Percentiles rank a stretch among this genome's conserved stretches.
Evolutionary conservation across 2,329 filamentous ascomycete genomes (phyloP).

Genomic region (Arthrobotrys pseudoclavata): DNA sequence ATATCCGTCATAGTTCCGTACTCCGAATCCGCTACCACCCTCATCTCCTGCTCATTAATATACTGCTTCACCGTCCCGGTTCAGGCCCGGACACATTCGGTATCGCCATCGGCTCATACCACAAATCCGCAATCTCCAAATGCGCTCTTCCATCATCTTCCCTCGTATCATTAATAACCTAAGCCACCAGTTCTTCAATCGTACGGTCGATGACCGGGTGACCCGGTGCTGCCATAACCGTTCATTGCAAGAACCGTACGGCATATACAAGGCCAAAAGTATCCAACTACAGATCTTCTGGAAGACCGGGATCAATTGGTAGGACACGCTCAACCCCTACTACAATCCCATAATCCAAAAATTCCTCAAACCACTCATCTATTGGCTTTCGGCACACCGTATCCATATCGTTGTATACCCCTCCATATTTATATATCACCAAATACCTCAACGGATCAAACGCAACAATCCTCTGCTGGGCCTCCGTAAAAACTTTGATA

Average conservation of each 20-base stretch:
- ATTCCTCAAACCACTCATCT: slow-evolving; percentile 29
- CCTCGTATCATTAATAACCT: slow-evolving; percentile 19
- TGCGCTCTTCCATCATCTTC: slow-evolving; percentile 3
- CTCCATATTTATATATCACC: slow-evolving; percentile 37
- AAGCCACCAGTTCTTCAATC: slow-evolving; percentile 28
- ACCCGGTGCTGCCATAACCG: slow-evolving; percentile 27
- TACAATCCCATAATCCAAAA: slow-evolving; percentile 26
- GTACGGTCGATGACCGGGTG: slow-evolving; percentile 30
- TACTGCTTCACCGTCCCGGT: slow-evolving; percentile 34
- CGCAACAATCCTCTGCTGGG: slow-evolving; percentile 44
- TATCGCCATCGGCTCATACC: slow-evolving; percentile 33
- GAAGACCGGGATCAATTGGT: not conserved
- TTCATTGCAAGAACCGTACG: slow-evolving; percentile 44
- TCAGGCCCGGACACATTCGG: slow-evolving; percentile 35
- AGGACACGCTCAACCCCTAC: slow-evolving; percentile 23
- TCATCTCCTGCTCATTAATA: slow-evolving; percentile 26
- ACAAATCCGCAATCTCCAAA: slow-evolving; percentile 33
- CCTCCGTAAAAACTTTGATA: slow-evolving; percentile 26
- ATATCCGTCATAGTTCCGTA: slow-evolving; percentile 20
- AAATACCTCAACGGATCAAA: slow-evolving; percentile 42
- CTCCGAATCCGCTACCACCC: slow-evolving; percentile 25
- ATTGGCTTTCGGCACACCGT: slow-evolving; percentile 29
- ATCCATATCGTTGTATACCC: slow-evolving; percentile 49
- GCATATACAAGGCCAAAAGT: slow-evolving; percentile 16
- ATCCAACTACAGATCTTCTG: slow-evolving; percentile 12